Conservation (phyloP, 441 rosid species). For the Eutrema salsugineum region DNA sequence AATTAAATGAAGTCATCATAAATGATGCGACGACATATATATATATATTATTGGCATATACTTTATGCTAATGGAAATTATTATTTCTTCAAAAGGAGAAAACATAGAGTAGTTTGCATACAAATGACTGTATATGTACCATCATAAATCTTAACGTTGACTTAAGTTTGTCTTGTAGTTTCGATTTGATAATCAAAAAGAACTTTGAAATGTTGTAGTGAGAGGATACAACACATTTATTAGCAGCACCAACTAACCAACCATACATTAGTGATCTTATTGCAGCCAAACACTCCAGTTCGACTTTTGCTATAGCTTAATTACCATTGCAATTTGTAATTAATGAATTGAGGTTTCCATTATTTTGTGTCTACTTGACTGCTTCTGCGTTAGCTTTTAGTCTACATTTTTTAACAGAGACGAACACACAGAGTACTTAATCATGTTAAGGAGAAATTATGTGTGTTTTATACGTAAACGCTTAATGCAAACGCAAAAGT, state of each 20-base stretch:
- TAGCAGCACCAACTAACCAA: slow-evolving; percentile 12
- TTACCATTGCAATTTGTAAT: background rate
- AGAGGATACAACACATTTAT: slow-evolving; percentile 5
- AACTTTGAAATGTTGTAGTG: slow-evolving; percentile 7
- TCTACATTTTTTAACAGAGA: background rate
- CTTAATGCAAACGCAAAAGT: background rate
- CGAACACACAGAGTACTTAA: background rate
- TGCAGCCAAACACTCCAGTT: background rate
- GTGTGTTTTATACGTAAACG: background rate
- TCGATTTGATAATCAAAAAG: slow-evolving; percentile 7
- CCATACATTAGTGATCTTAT: background rate
- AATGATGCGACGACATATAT: background rate
- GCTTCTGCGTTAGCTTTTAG: background rate
- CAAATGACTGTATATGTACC: background rate
- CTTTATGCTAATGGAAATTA: background rate
- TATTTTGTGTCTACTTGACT: background rate
- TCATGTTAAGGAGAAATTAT: background rate
- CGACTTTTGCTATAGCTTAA: background rate
- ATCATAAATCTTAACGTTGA: background rate
- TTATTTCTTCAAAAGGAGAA: slow-evolving; percentile 2
- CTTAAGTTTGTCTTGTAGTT: background rate
- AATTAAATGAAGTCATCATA: slow-evolving; percentile 16
- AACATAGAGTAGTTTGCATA: background rate
- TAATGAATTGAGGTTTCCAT: background rate
- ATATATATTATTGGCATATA: background rate